Base-by-base conservation (phyloP, 2,329 filamentous ascomycete species). In the Ceratocystis papillata region DNA sequence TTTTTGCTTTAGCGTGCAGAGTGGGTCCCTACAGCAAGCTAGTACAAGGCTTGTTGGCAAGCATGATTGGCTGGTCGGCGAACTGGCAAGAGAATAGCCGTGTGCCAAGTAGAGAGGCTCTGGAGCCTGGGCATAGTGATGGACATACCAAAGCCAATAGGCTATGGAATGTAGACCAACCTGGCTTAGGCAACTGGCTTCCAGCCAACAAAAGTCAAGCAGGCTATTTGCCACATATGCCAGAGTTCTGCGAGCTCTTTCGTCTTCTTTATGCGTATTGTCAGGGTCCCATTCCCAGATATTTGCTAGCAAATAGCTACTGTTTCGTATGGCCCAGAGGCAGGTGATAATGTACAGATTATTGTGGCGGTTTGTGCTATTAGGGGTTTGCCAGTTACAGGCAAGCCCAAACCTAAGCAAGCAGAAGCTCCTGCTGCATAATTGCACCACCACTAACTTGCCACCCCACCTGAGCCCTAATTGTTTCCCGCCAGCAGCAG, bases 391-490 rank as follows among this genome's bases (percentile, higher is more conserved):
- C 37, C 8, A 53, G 48, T 53, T 25, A 17, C n/a, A 53, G 48
- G n/a, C n/a, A 53, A 22, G 48, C 48, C n/a, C n/a, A 20, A 6
- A 3, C 22, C 46, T 7, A 50, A n/a, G 22, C 46, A 53, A 53
- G 37, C 12, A 41, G 37, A 41, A 41, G 37, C 48, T 25, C 22
- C 48, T 33, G 33, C 33, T 59, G 55, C 12, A 59, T 25, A 30
- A 20, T 22, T 53, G n/a, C 48, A n/a, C n/a, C 22, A 25, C 33
- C 17, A 25, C 63, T 60, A 62, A 46, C 53, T 65, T 67, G 30
- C 63, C 67, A 68, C 67, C 67, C 67, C 67, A 66, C 64, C 45
- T 64, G 61, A 64, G 65, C 67, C 67, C 67, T 68, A 67, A 68
- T 65, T 25, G 22, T 61, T 46, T 50, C n/a, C 28, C 41, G 22